These are phyloP conservation scores for Bipolaris gigantea DNA, from an alignment of 2,329 filamentous ascomycete species.

Conservation along the genomic window DNA sequence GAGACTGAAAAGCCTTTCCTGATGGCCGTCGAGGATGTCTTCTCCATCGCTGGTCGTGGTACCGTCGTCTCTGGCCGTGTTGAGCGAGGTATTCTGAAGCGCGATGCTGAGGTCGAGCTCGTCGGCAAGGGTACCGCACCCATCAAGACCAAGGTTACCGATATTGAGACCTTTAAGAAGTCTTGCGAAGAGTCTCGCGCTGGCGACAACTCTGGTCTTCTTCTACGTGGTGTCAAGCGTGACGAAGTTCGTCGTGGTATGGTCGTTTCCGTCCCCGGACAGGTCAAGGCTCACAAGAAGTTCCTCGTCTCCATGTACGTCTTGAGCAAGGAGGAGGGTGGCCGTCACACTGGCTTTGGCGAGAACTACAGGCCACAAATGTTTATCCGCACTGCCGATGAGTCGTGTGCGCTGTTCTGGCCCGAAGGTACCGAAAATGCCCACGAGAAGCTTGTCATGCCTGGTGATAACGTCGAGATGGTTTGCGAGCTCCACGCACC, in stretches of 20 bases:
- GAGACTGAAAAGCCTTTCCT: constrained; percentile 98
- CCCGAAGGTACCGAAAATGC: constrained; percentile 78
- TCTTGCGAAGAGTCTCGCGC: constrained; percentile 94
- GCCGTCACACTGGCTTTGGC: constrained; percentile 92
- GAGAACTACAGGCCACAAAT: constrained; percentile 97
- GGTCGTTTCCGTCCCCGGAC: constrained; percentile 84
- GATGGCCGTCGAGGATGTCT: constrained; percentile 84
- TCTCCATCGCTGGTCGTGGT: constrained; percentile 74
- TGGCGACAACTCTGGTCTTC: constrained; percentile 96
- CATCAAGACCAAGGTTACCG: constrained; percentile 99
- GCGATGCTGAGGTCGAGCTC: constrained; percentile 90
- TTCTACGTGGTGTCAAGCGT: constrained; percentile 92
- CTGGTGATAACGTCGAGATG: constrained; percentile 99
- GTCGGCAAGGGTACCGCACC: constrained; percentile 79
- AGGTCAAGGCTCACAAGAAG: constrained; percentile 82
- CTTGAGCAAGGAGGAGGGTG: constrained; percentile 95
- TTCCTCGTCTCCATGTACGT: constrained; percentile 97
- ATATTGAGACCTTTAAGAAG: constrained; percentile 99
- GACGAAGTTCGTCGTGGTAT: constrained; percentile 95
- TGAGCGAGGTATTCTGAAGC: constrained; percentile 92
- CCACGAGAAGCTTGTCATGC: constrained; percentile 83
- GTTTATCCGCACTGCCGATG: constrained; percentile 87
- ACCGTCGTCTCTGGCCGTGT: constrained; percentile 97
- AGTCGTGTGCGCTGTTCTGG: constrained; percentile 77
- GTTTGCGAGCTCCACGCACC: constrained; percentile 81